Evolutionary conservation across 176 grass and related monocot species (phyloP).

Genomic region (Oryza rufipogon): DNA sequence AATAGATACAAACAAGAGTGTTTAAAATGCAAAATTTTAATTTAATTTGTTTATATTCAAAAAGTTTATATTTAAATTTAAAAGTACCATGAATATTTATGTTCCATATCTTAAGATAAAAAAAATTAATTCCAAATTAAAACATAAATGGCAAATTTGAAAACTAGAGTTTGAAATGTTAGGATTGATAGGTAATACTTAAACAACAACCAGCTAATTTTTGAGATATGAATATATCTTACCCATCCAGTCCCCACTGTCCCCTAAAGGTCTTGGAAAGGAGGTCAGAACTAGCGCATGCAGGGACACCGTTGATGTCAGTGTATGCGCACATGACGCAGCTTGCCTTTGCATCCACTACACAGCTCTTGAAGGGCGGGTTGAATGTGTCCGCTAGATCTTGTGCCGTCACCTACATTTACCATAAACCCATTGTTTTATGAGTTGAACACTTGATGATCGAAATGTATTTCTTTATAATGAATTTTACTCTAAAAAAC

Average conservation of each 20-base stretch:
- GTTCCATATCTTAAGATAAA: too few species aligned
- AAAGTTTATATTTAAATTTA: background rate
- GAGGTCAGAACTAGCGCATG: conserved; percentile 57
- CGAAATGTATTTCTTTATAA: too few species aligned
- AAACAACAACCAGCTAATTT: background rate
- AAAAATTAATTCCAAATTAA: too few species aligned
- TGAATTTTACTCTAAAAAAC: too few species aligned
- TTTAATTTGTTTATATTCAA: too few species aligned
- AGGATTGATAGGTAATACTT: too few species aligned
- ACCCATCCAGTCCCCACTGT: background rate
- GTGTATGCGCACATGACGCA: conserved; percentile 90
- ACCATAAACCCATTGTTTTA: background rate
- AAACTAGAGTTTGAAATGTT: too few species aligned
- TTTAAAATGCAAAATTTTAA: too few species aligned
- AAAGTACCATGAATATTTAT: too few species aligned
- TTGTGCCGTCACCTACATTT: background rate
- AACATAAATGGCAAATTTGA: too few species aligned
- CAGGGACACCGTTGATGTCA: conserved; percentile 66
- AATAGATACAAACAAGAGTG: too few species aligned
- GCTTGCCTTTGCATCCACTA: background rate
- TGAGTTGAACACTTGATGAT: too few species aligned
- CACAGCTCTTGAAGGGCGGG: background rate
- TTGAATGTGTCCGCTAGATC: background rate
- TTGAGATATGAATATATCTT: background rate
- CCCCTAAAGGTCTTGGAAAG: conserved; percentile 9